Percentiles rank a stretch among this genome's conserved stretches.
Conservation (phyloP, 164 flowering plant genomes). For the Vitis amurensis region DNA sequence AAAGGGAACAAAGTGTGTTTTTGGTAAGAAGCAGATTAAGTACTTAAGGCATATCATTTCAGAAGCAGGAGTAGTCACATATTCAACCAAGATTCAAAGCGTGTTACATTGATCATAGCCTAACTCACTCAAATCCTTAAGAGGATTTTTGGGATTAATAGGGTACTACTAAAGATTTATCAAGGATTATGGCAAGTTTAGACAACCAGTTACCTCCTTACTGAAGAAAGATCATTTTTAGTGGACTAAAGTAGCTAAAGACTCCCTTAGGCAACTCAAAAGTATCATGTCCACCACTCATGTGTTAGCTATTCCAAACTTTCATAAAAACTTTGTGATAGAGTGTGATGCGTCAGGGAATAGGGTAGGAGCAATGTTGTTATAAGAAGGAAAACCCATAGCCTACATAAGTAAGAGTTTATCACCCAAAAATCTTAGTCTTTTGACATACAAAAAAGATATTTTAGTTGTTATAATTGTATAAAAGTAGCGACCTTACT, state of each 20-base stretch:
- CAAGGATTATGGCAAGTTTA: not conserved
- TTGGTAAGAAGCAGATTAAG: not conserved
- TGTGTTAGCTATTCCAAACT: not conserved
- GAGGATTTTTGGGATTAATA: not conserved
- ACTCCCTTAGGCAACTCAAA: not conserved
- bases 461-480: not conserved
- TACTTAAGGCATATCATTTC: constrained; percentile 1
- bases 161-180: constrained; percentile 1
- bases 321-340: not conserved
- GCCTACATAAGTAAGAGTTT: not conserved
- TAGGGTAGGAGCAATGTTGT: not conserved
- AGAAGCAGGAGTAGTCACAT: not conserved
- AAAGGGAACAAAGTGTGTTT: not conserved
- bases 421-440: too few relatives aligned
- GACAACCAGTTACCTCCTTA: not conserved
- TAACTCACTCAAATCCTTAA: not conserved
- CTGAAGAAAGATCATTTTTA: not conserved
- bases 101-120: not conserved
- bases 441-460: not conserved
- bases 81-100: not conserved
- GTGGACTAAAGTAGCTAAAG: not conserved
- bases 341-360: not conserved
- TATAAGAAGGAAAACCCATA: not conserved
- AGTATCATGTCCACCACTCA: not conserved
- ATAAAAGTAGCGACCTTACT: not conserved